Percentiles rank a stretch among this genome's conserved stretches.
phyloP scores from a whole-genome alignment of 768 basidiomycete genomes.

The Russula foetens region DNA sequence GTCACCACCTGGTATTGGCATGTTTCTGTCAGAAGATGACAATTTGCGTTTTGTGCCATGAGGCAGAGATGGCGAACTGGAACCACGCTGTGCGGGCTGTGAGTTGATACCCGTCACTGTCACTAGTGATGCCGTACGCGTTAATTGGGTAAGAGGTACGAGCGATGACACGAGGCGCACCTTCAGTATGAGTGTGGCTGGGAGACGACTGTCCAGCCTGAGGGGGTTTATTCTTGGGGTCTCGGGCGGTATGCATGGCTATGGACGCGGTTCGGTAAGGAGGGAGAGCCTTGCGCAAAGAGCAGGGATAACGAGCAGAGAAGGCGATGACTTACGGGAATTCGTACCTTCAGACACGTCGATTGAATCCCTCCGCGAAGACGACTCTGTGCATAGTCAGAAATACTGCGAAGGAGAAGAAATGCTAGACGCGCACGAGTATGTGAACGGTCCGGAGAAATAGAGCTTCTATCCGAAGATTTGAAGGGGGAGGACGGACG shows the following conservation, averaged over 20 bases:
- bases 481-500: conserved; percentile 62
- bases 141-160: conserved; percentile 14
- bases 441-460: conserved; percentile 22
- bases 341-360: conserved; percentile 15
- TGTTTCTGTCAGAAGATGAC: conserved; percentile 51
- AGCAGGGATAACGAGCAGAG: not conserved
- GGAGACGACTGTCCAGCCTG: conserved; percentile 13
- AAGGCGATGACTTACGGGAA: conserved; percentile 7
- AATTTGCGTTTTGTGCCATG: conserved; percentile 81
- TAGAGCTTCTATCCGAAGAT: conserved; percentile 55
- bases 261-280: not conserved
- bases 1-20: conserved; percentile 44
- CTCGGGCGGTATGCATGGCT: conserved; percentile 15
- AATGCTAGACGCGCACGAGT: conserved; percentile 12
- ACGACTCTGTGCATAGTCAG: conserved; percentile 9
- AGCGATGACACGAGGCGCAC: conserved; percentile 18
- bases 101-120: conserved; percentile 36
- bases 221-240: conserved; percentile 14
- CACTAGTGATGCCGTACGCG: conserved; percentile 13
- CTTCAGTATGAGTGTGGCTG: conserved; percentile 15
- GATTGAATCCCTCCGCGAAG: conserved; percentile 11
- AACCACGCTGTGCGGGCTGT: conserved; percentile 19
- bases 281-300: not conserved
- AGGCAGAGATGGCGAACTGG: conserved; percentile 22
- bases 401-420: not conserved